phyloP scores from a whole-genome alignment of 1,284 basidiomycete genomes.

The Puccinia triticina region DNA sequence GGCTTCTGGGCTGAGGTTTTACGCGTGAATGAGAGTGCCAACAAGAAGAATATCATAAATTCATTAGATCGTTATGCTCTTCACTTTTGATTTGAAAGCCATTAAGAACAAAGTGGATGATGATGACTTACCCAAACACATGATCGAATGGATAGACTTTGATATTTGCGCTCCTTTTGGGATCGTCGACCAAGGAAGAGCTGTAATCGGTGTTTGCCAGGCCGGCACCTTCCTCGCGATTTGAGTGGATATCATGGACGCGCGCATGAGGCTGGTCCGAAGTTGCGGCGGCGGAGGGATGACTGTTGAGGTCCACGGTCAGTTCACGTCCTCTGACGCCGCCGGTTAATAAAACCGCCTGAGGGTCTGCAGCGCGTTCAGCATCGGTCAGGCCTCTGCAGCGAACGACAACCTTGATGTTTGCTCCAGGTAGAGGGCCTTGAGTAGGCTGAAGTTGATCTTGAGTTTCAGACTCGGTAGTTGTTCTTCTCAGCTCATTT shows the following conservation, averaged over 20 bases:
- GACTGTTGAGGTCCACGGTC: constrained; percentile 50
- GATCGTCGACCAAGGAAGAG: constrained; percentile 50
- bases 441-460: constrained; percentile 21
- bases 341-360: constrained; percentile 44
- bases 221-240: constrained; percentile 25
- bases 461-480: constrained; percentile 13
- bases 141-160: constrained; percentile 52
- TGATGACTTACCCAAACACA: constrained; percentile 47
- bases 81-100: neutral
- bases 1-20: constrained; percentile 88
- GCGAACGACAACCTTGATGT: constrained; percentile 50
- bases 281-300: constrained; percentile 7
- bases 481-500: constrained; percentile 12
- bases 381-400: constrained; percentile 47
- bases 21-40: constrained; percentile 35
- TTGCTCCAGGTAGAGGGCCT: constrained; percentile 40
- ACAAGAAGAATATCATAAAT: neutral
- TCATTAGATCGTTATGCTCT: neutral
- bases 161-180: constrained; percentile 47
- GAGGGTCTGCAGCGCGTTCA: constrained; percentile 44
- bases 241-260: constrained; percentile 1
- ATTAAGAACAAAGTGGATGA: neutral
- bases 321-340: constrained; percentile 49
- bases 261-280: constrained; percentile 16
- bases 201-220: constrained; percentile 42